A percentile compares a stretch with the other conserved stretches of the same genome.
Conservation (phyloP, 345 rosid species). For the Linum usitatissimum region DNA sequence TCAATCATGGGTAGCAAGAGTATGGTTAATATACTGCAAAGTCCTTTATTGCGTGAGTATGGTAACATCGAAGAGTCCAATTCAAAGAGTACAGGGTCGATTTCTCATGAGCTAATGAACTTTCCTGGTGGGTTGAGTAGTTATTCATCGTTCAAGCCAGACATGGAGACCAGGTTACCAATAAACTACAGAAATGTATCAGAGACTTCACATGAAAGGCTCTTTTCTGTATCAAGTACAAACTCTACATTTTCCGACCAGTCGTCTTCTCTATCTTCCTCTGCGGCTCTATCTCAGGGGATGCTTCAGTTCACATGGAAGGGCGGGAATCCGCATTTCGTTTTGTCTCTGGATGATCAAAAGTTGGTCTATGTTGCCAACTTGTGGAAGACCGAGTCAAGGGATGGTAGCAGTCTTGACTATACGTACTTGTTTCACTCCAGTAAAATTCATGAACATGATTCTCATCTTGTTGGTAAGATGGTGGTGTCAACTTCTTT, state of each 20-base stretch:
- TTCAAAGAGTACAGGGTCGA: constrained; percentile 13
- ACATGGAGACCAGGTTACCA: constrained; percentile 13
- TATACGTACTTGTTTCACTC: constrained; percentile 49
- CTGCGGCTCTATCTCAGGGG: constrained; percentile 49
- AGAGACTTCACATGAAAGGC: constrained; percentile 22
- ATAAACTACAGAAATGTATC: constrained; percentile 18
- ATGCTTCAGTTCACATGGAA: constrained; percentile 72
- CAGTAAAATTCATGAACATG: constrained; percentile 23
- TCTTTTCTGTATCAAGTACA: constrained; percentile 38
- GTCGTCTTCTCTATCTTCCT: constrained; percentile 24
- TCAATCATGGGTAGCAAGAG: constrained; percentile 67
- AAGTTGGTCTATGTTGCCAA: constrained; percentile 52
- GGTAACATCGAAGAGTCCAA: constrained; percentile 28
- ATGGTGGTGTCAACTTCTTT: constrained; percentile 57
- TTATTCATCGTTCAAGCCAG: constrained; percentile 21
- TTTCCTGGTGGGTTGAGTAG: constrained; percentile 30
- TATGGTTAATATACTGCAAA: constrained; percentile 47
- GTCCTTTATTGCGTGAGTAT: constrained; percentile 39
- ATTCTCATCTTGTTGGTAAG: constrained; percentile 50
- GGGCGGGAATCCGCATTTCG: constrained; percentile 54
- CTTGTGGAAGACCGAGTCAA: constrained; percentile 31
- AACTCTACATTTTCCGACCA: constrained; percentile 47
- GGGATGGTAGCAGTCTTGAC: constrained; percentile 26
- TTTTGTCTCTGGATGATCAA: constrained; percentile 64
- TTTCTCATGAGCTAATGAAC: constrained; percentile 27